Evolutionary conservation across 768 basidiomycete species (phyloP), one percentile per base, ranked within the genome.

Genomic region (Lentinula sp.): DNA sequence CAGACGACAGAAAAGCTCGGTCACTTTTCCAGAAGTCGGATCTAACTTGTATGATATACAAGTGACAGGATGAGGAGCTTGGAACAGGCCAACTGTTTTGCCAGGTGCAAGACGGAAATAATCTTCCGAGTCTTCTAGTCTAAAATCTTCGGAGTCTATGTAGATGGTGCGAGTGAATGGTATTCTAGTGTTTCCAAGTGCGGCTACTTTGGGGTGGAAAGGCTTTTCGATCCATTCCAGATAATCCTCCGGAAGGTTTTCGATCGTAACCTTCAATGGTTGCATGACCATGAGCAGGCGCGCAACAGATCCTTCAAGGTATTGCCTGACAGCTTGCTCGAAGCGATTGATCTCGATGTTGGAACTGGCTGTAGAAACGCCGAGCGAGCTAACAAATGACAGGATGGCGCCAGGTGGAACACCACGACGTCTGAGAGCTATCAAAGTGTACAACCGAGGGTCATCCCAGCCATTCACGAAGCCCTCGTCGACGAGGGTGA

Each of bases 71-170:
- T 87, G 76, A 2, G 95, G 95, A 15, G 87, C 94, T 71, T 95
- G 90, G 81, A 98, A 96, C 32, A 99, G 77, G 15, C 97, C 97
- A 46, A 98, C 97, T 0, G 94, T 93, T 78, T 98, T 98, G 50
- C 95, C 95, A 6, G 97, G 97, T 15, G 96, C 93, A 50, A 99
- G 87, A 45, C 97, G 88, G 86, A 95, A 98, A 75, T 97, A 99
- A 70, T 98, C 95, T 63, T 87, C 87, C 23, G 93, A 91, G 69
- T 96, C 95, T 65, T 91, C 85, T 39, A 90, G 74, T 57, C 97
- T 82, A 81, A 99, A 99, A 74, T 99, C 97, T 62, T 93, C 90
- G 33, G 80, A 79, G 64, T 99, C 96, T 69, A 98, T 98, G 74
- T 91, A 98, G 61, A 99, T 78, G 7, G 85, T 89, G 20, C 88